Evolutionary conservation across 805 yeast genomes (phyloP), one percentile per base, ranked within the genome.

Genomic region (Barnettozyma californica): DNA sequence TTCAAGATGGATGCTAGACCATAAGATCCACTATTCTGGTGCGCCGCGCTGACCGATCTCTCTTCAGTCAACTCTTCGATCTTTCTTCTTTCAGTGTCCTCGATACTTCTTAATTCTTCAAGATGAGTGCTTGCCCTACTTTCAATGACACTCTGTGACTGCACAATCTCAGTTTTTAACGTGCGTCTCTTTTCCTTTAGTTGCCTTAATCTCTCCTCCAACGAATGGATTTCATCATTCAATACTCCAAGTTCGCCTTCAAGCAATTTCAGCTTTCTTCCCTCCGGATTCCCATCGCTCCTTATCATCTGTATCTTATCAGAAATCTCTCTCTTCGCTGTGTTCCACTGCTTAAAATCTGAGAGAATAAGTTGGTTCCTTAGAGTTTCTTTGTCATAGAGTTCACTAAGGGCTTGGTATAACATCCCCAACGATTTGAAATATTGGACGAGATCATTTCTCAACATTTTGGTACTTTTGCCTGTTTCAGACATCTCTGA

Each of bases 71-170:
- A 40, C 9, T 47, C 46, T 4, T 43, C 31, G 1, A 75, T 26
- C 4, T 43, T 41, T 13, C 40, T 21, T 16, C 53, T 60, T 16
- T 77, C 80, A n/a, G 59, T 53, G 2, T 36, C 47, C 42, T 75
- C 79, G 23, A 74, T 59, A 5, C 61, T 63, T 25, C 63, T 64
- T 42, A 76, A 70, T 25, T 69, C 56, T 31, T 69, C 71, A 9
- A 74, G 67, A 49, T 71, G 71, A 38, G 67, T 63, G 4, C 78
- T 70, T 0, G 78, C 63, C 43, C 68, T 64, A 53, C 80, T 75
- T 48, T 76, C 80, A 25, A 76, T 62, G 4, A 76, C 71, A 10
- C 78, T 74, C 52, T 73, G 69, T 0, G 79, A 74, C 10, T 65
- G 65, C 11, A 62, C 63, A 23, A 75, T 72, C 57, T 76, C 81